Conservation (phyloP, 495 filamentous ascomycete genomes). For the Polyplosphaeria fusca region DNA sequence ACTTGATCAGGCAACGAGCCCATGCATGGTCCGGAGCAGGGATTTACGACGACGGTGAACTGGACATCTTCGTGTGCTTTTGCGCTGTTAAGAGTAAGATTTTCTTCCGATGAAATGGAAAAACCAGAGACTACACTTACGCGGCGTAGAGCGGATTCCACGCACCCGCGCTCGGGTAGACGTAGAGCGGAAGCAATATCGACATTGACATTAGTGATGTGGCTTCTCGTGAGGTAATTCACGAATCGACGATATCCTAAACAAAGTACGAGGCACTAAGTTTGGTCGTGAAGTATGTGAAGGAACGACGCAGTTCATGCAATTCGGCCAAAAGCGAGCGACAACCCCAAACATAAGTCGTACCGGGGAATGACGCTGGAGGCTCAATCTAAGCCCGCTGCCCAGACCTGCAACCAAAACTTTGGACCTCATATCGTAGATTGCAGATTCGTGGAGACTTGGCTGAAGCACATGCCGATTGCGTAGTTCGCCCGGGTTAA, state of each 20-base stretch:
- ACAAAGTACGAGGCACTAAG: no score
- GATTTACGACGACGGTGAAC: conserved; percentile 32
- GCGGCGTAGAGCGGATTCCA: conserved; percentile 31
- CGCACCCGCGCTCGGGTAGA: conserved; percentile 22
- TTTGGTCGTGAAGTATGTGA: background rate
- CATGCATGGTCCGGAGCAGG: conserved; percentile 26
- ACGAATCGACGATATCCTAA: background rate
- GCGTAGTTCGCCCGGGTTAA: background rate
- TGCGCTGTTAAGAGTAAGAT: conserved; percentile 1
- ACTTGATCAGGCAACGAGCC: conserved; percentile 23
- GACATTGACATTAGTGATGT: conserved; percentile 1
- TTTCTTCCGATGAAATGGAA: background rate
- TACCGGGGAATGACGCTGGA: conserved; percentile 1
- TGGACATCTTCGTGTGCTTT: conserved; percentile 16
- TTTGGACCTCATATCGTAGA: conserved; percentile 14
- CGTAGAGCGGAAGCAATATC: conserved; percentile 31
- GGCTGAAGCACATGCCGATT: background rate
- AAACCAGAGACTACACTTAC: conserved; percentile 5
- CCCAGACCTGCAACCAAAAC: background rate
- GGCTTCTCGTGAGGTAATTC: background rate
- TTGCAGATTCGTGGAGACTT: conserved; percentile 12
- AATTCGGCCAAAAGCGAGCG: background rate
- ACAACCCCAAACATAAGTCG: background rate
- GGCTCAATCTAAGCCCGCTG: background rate
- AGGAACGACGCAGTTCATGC: background rate